phyloP scores from a whole-genome alignment of 139 green algal genomes.

The Gonium pectorale region DNA sequence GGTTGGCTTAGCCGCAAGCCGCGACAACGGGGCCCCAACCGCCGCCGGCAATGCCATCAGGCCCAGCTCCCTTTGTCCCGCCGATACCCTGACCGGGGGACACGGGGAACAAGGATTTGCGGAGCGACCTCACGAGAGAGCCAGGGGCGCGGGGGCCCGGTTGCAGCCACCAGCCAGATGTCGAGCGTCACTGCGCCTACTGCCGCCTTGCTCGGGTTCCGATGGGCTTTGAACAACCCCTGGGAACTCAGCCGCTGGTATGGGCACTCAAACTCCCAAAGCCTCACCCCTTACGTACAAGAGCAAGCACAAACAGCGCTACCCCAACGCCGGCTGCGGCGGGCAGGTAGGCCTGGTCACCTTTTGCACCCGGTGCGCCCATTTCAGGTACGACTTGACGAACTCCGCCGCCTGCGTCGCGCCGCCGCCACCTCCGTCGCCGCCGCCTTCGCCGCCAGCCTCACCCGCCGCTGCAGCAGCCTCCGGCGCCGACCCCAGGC shows the following conservation, averaged over 20 bases:
- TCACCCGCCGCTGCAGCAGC: too few species aligned
- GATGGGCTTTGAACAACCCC: not conserved
- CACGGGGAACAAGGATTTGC: too few species aligned
- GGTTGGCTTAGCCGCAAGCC: not conserved
- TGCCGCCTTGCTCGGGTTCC: too few species aligned
- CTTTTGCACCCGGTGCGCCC: not conserved
- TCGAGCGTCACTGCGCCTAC: not conserved
- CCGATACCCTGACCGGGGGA: too few species aligned
- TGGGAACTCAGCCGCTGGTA: not conserved
- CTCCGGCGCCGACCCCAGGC: not conserved
- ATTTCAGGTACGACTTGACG: conserved; percentile 1
- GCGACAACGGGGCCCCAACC: not conserved
- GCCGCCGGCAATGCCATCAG: not conserved
- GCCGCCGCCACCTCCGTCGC: not conserved
- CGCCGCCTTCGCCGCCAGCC: not conserved
- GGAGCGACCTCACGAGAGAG: too few species aligned
- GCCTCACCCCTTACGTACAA: not conserved
- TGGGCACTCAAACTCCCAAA: not conserved
- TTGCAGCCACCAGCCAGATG: too few species aligned
- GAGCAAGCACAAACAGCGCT: not conserved
- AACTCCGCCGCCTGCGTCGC: not conserved
- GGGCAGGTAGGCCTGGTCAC: not conserved
- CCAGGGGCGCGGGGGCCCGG: too few species aligned
- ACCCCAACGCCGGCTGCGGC: not conserved
- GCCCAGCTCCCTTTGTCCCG: too few species aligned